Conservation (phyloP, 1,284 basidiomycete species). For the Gymnopus androsaceus region DNA sequence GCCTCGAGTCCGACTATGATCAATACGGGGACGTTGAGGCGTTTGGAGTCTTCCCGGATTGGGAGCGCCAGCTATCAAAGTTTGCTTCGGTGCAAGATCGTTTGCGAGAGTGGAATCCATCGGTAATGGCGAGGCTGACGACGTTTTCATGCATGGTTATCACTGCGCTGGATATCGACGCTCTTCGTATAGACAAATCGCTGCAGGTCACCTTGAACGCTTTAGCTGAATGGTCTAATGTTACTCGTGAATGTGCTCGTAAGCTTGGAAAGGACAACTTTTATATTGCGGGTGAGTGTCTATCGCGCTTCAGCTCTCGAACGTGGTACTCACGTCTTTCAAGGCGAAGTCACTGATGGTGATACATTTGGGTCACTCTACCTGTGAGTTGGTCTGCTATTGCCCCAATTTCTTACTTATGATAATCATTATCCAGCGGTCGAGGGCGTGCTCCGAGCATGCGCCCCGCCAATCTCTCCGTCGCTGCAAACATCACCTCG, state of each 20-base stretch:
- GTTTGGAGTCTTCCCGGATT: conserved; percentile 91
- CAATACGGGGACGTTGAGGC: conserved; percentile 95
- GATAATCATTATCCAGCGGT: conserved; percentile 59
- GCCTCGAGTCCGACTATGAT: conserved; percentile 83
- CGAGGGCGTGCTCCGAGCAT: conserved; percentile 81
- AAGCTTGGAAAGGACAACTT: conserved; percentile 83
- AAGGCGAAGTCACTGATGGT: conserved; percentile 83
- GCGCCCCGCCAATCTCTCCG: conserved; percentile 61
- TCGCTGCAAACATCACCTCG: conserved; percentile 65
- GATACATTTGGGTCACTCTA: conserved; percentile 88
- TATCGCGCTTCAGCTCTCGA: no score
- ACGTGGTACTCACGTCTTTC: background rate
- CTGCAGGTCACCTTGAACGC: conserved; percentile 87
- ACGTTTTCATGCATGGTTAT: conserved; percentile 84
- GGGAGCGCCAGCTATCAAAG: conserved; percentile 90
- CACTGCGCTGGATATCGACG: conserved; percentile 85
- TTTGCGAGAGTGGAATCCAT: conserved; percentile 75
- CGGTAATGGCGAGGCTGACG: conserved; percentile 56
- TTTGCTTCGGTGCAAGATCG: conserved; percentile 94
- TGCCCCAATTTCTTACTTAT: background rate
- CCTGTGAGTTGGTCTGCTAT: conserved; percentile 50
- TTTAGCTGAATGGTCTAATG: conserved; percentile 72
- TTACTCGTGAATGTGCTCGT: conserved; percentile 73
- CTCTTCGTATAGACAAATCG: conserved; percentile 91
- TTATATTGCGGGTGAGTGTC: conserved; percentile 67